Conservation (phyloP, 129 eudicot genomes). For the Heracleum sosnowskyi region DNA sequence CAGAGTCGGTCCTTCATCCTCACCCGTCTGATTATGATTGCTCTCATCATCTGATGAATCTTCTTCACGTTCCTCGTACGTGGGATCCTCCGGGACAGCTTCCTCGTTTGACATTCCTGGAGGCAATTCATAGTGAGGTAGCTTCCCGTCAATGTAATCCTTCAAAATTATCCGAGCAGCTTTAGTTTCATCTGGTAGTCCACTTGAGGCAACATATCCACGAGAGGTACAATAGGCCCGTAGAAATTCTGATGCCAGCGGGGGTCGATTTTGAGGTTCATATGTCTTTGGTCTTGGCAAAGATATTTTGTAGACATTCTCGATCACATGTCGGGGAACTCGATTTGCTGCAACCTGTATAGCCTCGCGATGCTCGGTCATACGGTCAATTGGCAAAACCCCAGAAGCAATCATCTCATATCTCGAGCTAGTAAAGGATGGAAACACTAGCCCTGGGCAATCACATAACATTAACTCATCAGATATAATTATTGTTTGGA, state of each 20-base stretch:
- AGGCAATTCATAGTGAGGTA: conserved; percentile 76
- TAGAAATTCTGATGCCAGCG: conserved; percentile 64
- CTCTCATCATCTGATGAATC: conserved; percentile 34
- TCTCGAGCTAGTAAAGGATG: conserved; percentile 94
- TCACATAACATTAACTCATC: conserved; percentile 79
- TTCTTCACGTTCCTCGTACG: conserved; percentile 25
- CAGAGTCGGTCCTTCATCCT: conserved; percentile 30
- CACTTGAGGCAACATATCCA: conserved; percentile 84
- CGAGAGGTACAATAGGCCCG: conserved; percentile 89
- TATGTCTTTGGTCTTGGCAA: conserved; percentile 83
- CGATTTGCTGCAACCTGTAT: conserved; percentile 80
- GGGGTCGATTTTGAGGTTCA: conserved; percentile 69
- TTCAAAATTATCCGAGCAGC: conserved; percentile 80
- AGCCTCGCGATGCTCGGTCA: conserved; percentile 86
- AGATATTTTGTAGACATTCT: conserved; percentile 56
- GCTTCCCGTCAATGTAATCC: conserved; percentile 85
- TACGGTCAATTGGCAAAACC: conserved; percentile 76
- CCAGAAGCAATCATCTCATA: conserved; percentile 93
- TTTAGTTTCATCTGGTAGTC: conserved; percentile 81
- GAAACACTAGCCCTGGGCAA: conserved; percentile 92
- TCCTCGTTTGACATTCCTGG: conserved; percentile 49
- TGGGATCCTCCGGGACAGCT: conserved; percentile 6
- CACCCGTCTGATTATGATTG: conserved; percentile 4
- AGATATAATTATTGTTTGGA: conserved; percentile 76
- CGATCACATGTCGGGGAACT: conserved; percentile 54